A percentile compares a stretch with the other conserved stretches of the same genome.
phyloP scores from a whole-genome alignment of 495 filamentous ascomycete species.

The Aspergillus haitiensis region DNA sequence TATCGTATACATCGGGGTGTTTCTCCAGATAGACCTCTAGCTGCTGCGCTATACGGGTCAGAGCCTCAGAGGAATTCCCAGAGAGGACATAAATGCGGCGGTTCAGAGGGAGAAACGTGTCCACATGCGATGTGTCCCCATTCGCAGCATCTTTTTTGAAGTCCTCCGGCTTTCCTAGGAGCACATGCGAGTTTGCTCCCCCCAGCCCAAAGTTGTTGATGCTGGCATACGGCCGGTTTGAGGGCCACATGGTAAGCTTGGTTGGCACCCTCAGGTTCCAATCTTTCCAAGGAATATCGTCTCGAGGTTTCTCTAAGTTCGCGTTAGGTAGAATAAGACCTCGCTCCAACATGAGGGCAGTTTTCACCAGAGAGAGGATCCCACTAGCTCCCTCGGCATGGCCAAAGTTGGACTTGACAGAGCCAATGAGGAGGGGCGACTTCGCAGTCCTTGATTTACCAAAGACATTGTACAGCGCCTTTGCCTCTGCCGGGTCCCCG shows the following conservation, averaged over 20 bases:
- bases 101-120: too few relatives aligned
- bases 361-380: conserved; percentile 59
- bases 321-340: conserved; percentile 39
- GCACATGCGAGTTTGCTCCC: conserved; percentile 36
- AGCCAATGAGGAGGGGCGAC: conserved; percentile 43
- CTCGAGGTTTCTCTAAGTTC: conserved; percentile 38
- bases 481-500: conserved; percentile 51
- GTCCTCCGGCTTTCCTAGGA: conserved; percentile 26
- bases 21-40: conserved; percentile 26
- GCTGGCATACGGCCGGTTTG: conserved; percentile 29
- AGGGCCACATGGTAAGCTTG: conserved; percentile 32
- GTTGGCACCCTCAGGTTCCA: conserved; percentile 37
- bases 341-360: conserved; percentile 56
- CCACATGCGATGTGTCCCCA: conserved; percentile 11
- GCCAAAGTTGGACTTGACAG: conserved; percentile 51
- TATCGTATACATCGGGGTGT: conserved; percentile 24
- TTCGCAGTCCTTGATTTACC: conserved; percentile 29
- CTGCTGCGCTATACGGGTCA: conserved; percentile 15
- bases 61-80: conserved; percentile 25
- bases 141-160: conserved; percentile 13
- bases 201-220: conserved; percentile 40
- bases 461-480: conserved; percentile 35
- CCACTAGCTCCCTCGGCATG: conserved; percentile 60
- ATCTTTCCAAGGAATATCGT: conserved; percentile 34
- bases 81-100: conserved; percentile 30